Conservation (phyloP, 129 eudicot genomes). For the Oenanthe sinensis region DNA sequence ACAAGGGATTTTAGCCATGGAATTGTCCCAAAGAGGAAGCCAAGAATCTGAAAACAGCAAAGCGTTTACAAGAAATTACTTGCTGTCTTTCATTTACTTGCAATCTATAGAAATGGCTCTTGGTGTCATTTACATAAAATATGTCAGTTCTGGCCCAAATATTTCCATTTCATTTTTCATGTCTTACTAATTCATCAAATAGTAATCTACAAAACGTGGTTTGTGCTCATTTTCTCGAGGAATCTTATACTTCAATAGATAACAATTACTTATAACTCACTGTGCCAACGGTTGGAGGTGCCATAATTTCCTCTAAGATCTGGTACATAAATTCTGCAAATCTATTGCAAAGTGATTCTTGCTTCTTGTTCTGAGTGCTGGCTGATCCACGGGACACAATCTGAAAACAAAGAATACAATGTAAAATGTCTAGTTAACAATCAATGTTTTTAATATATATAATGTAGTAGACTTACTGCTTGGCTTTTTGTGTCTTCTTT, state of each 20-base stretch:
- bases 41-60: conserved; percentile 46
- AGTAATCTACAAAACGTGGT: not conserved
- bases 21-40: conserved; percentile 59
- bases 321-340: conserved; percentile 25
- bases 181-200: not conserved
- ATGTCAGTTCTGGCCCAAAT: not conserved
- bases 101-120: not conserved
- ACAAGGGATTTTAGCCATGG: conserved; percentile 54
- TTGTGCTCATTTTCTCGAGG: not conserved
- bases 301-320: conserved; percentile 56
- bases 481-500: conserved; percentile 26
- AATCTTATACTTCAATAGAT: not conserved
- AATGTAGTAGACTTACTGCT: conserved; percentile 25
- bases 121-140: not conserved
- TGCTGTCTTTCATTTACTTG: not conserved
- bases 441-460: not conserved
- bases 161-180: not conserved
- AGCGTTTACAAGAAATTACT: not conserved
- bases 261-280: conserved; percentile 30
- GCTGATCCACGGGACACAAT: conserved; percentile 24
- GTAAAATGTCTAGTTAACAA: not conserved
- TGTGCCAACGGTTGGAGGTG: conserved; percentile 90
- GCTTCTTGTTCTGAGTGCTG: conserved; percentile 16
- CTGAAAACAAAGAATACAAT: conserved; percentile 15
- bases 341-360: conserved; percentile 18